Percentiles rank a stretch among this genome's conserved stretches.
Conservation (phyloP, 495 filamentous ascomycete species). For the Neurospora terricola region DNA sequence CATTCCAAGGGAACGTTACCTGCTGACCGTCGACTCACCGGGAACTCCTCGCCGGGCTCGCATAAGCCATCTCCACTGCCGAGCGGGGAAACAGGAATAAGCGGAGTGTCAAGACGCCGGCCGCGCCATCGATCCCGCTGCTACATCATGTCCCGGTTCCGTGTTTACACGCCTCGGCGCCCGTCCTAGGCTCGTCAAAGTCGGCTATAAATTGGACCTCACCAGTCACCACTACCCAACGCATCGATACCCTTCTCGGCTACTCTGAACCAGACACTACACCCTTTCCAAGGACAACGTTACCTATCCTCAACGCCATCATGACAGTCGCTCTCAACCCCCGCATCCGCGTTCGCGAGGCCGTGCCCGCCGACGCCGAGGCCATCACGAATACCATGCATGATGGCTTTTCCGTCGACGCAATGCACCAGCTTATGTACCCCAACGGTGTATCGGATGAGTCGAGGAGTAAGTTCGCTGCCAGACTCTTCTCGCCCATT, state of each 20-base stretch:
- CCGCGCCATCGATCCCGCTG: neutral
- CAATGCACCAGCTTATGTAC: conserved; percentile 19
- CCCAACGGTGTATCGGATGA: conserved; percentile 10
- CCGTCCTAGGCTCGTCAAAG: neutral
- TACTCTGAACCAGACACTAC: neutral
- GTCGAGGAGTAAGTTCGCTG: conserved; percentile 5
- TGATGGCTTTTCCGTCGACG: conserved; percentile 12
- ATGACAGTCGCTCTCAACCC: conserved; percentile 9
- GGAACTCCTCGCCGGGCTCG: neutral
- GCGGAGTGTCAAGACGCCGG: neutral
- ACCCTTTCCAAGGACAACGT: neutral
- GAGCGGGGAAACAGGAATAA: neutral
- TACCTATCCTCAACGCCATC: neutral
- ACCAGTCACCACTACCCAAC: neutral
- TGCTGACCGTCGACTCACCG: neutral
- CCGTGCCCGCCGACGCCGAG: conserved; percentile 11
- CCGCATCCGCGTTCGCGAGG: conserved; percentile 18
- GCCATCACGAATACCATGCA: conserved; percentile 11
- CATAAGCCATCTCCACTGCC: neutral
- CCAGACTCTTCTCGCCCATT: conserved; percentile 1
- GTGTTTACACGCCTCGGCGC: neutral
- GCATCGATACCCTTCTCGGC: neutral
- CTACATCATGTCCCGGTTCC: neutral
- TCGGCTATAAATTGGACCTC: neutral
- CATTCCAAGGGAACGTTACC: neutral